phyloP scores from a whole-genome alignment of 1,139 yeast genomes.

The Eremothecium gossypii region DNA sequence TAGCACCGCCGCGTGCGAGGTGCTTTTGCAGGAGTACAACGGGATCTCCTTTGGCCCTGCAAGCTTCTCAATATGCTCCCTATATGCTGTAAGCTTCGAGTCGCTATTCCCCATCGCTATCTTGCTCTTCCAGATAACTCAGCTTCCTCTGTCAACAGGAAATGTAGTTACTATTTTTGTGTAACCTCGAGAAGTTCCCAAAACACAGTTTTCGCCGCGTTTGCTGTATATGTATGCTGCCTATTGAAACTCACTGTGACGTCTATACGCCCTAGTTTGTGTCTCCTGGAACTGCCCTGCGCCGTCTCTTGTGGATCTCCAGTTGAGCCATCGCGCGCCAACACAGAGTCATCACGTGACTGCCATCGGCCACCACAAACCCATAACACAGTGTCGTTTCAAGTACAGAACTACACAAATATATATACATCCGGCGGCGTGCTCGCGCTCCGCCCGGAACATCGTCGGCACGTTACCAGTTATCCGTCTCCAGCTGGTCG shows the following conservation, averaged over 20 bases:
- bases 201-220: not conserved
- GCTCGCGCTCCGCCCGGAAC: too few relatives aligned
- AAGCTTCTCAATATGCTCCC: constrained; percentile 52
- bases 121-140: not conserved
- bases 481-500: constrained; percentile 12
- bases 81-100: constrained; percentile 47
- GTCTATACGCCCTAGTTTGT: too few relatives aligned
- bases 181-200: not conserved
- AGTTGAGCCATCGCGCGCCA: too few relatives aligned
- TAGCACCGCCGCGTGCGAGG: constrained; percentile 6
- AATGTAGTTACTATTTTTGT: not conserved
- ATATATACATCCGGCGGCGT: not conserved
- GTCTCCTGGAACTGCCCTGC: too few relatives aligned
- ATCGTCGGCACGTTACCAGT: not conserved
- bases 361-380: not conserved
- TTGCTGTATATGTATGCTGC: too few relatives aligned
- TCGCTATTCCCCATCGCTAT: constrained; percentile 59
- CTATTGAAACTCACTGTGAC: too few relatives aligned
- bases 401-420: too few relatives aligned
- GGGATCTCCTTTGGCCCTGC: constrained; percentile 39
- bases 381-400: too few relatives aligned
- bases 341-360: not conserved
- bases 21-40: constrained; percentile 8
- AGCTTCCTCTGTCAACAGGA: not conserved
- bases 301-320: too few relatives aligned